Evolutionary conservation across 306 rosid genomes (phyloP), one percentile per base, ranked within the genome.

Genomic region (Fragaria ananassa): DNA sequence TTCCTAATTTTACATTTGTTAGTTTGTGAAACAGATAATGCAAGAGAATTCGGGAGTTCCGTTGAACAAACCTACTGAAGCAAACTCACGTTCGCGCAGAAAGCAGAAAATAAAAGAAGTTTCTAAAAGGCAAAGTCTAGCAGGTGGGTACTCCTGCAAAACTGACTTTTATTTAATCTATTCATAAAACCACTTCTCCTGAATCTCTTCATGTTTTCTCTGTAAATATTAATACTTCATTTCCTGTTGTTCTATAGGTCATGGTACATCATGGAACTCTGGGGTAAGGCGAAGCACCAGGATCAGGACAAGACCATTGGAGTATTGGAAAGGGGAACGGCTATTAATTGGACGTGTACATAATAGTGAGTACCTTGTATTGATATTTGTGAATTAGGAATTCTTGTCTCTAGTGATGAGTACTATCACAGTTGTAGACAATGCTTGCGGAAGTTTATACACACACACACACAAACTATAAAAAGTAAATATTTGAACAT

Each of bases 251-350:
- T 84, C 83, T 53, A 54, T 85, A 93, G 97, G 73, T 80, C 89
- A 88, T 58, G 97, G 97, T 58, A 85, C 91, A 47, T 75, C 69
- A 25, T 88, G 92, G 92, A 25, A 85, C 31, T 53, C 80, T 80
- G 98, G 97, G 57, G 71, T 93, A 65, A 88, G 98, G 81, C 85
- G 88, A 87, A 91, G 98, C 86, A 87, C 89, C 76, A 91, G 98
- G 90, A 81, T 85, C 82, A 88, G 72, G 83, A 81, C 89, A 62
- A 89, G 93, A 88, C 98, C 97, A 35, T 84, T 93, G 89, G 94
- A 93, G 85, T 88, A 71, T 65, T 93, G 98, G 98, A 93, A 85
- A 81, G 97, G 98, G 56, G 98, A 90, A 87, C 84, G 91, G 77
- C 68, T 69, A 63, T 79, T 93, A 71, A 87, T 88, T 83, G 97